phyloP scores from a whole-genome alignment of 1,284 basidiomycete species.

The Leccinum pachyderme region DNA sequence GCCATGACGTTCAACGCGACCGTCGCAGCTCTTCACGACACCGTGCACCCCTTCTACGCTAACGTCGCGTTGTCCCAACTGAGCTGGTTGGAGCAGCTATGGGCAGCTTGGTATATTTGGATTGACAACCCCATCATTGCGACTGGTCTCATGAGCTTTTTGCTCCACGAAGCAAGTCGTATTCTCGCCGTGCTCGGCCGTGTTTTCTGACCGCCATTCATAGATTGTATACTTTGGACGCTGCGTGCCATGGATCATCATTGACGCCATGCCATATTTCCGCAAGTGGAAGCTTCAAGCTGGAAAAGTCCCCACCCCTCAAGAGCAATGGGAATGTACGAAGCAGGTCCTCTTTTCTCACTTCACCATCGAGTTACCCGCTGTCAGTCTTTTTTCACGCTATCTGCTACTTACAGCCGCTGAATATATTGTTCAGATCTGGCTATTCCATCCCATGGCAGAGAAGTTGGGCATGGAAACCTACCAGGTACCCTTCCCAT shows the following conservation, averaged over 20 bases:
- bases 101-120: conserved; percentile 83
- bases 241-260: conserved; percentile 92
- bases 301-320: conserved; percentile 74
- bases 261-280: conserved; percentile 94
- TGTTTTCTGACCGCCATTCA: background rate
- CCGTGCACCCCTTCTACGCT: conserved; percentile 49
- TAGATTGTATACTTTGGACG: conserved; percentile 97
- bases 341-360: conserved; percentile 94
- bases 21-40: conserved; percentile 21
- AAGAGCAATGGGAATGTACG: conserved; percentile 95
- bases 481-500: conserved; percentile 90
- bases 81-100: conserved; percentile 74
- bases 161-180: conserved; percentile 84
- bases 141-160: conserved; percentile 91
- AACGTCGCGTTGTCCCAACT: conserved; percentile 65
- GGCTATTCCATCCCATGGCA: conserved; percentile 95
- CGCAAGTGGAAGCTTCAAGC: conserved; percentile 94
- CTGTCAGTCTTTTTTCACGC: conserved; percentile 47
- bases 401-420: background rate
- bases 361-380: conserved; percentile 93
- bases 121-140: conserved; percentile 92
- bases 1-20: conserved; percentile 38
- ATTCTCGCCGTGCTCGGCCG: background rate
- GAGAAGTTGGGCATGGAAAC: conserved; percentile 90
- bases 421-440: conserved; percentile 60